Percentiles rank a stretch among this genome's conserved stretches.
phyloP scores from a whole-genome alignment of 2,329 filamentous ascomycete genomes.

The Aplosporella prunicola region DNA sequence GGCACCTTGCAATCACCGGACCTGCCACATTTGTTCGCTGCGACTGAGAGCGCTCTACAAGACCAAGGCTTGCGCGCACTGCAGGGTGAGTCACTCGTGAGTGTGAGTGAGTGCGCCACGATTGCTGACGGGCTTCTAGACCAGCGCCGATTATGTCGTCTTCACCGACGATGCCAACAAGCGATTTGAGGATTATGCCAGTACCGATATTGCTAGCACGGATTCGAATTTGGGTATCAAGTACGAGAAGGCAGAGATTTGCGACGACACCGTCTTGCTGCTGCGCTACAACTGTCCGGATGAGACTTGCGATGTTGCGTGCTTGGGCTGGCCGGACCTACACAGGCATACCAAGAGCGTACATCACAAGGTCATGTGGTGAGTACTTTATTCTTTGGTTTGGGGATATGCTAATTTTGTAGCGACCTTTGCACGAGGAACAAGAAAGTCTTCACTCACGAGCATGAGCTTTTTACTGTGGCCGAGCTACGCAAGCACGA shows the following conservation, averaged over 20 bases:
- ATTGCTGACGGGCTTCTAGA: conserved; percentile 31
- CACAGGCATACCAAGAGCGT: conserved; percentile 71
- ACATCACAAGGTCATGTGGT: conserved; percentile 81
- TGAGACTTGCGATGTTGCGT: conserved; percentile 71
- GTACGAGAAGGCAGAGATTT: conserved; percentile 81
- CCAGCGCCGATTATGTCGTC: conserved; percentile 69
- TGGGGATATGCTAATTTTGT: background rate
- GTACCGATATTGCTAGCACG: conserved; percentile 61
- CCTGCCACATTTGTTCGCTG: conserved; percentile 91
- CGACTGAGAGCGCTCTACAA: conserved; percentile 91
- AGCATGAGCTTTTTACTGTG: conserved; percentile 83
- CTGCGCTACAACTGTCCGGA: conserved; percentile 94
- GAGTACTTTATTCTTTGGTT: conserved; percentile 20
- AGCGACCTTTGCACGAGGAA: conserved; percentile 82
- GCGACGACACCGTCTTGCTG: conserved; percentile 79
- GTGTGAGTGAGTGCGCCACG: background rate
- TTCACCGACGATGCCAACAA: conserved; percentile 82
- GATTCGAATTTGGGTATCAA: conserved; percentile 85
- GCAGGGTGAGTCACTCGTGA: conserved; percentile 53
- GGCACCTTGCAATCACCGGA: conserved; percentile 89
- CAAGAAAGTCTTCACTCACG: conserved; percentile 97
- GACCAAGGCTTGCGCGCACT: conserved; percentile 93
- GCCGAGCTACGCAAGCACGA: conserved; percentile 80
- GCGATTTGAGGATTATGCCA: conserved; percentile 72
- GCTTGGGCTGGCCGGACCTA: conserved; percentile 68